Percentiles rank a stretch among this genome's conserved stretches.
Evolutionary conservation across 2,329 filamentous ascomycete species (phyloP).

Genomic region (Podosphaera xanthii): DNA sequence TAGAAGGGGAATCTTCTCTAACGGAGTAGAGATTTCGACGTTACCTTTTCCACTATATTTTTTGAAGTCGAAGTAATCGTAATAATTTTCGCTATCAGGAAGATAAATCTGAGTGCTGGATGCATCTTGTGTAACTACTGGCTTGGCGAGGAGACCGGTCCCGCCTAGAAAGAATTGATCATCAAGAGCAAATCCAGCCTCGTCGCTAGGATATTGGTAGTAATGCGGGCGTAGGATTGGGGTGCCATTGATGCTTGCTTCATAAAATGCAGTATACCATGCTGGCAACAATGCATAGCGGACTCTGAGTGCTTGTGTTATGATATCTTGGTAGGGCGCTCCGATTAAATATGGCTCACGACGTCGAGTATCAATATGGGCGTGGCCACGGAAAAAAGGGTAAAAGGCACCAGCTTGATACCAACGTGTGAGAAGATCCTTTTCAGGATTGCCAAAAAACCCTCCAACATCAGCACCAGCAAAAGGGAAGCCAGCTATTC

Average conservation of each 20-base stretch:
- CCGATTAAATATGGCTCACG: conserved; percentile 79
- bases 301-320: conserved; percentile 68
- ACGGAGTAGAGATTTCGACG: conserved; percentile 45
- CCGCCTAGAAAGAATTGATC: conserved; percentile 82
- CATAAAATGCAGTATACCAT: conserved; percentile 94
- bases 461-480: conserved; percentile 88
- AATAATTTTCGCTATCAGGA: conserved; percentile 74
- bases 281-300: conserved; percentile 75
- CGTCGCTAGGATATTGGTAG: conserved; percentile 72
- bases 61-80: conserved; percentile 82
- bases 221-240: conserved; percentile 85
- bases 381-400: conserved; percentile 92
- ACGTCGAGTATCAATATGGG: conserved; percentile 85
- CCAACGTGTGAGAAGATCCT: conserved; percentile 80
- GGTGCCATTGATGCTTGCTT: conserved; percentile 59
- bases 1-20: conserved; percentile 71
- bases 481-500: conserved; percentile 83
- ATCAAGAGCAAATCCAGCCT: conserved; percentile 69
- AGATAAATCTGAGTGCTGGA: conserved; percentile 61
- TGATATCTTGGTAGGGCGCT: conserved; percentile 66
- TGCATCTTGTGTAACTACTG: conserved; percentile 57
- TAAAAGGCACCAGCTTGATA: conserved; percentile 95
- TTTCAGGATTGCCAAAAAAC: conserved; percentile 92
- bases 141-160: conserved; percentile 81
- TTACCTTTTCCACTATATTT: conserved; percentile 48